phyloP scores from a whole-genome alignment of 805 yeast species.

The Pichia paraexigua region DNA sequence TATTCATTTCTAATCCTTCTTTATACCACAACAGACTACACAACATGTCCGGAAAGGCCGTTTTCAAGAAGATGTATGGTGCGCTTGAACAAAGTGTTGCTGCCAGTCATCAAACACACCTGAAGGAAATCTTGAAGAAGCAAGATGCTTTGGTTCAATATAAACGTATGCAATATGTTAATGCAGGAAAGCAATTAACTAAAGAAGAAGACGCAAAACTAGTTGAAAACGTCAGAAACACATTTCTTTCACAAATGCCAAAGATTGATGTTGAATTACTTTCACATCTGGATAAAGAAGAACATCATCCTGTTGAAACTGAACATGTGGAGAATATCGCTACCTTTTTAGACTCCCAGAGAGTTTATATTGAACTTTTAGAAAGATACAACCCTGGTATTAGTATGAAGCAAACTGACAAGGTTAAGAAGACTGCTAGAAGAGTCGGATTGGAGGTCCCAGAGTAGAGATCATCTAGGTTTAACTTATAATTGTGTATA shows the following conservation, averaged over 20 bases:
- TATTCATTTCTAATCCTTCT: not conserved
- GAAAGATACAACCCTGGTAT: constrained; percentile 85
- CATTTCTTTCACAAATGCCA: constrained; percentile 23
- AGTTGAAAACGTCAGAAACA: constrained; percentile 28
- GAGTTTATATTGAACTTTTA: constrained; percentile 67
- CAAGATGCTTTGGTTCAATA: constrained; percentile 41
- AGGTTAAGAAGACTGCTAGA: constrained; percentile 71
- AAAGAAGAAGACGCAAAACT: constrained; percentile 29
- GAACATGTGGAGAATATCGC: constrained; percentile 51
- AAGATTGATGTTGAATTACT: constrained; percentile 20
- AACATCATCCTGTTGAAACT: constrained; percentile 16
- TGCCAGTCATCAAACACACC: constrained; percentile 31
- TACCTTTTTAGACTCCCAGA: constrained; percentile 60
- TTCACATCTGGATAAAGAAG: constrained; percentile 22
- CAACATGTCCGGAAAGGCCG: constrained; percentile 19
- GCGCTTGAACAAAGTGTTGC: constrained; percentile 35
- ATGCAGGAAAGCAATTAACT: constrained; percentile 29
- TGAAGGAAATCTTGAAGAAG: constrained; percentile 34
- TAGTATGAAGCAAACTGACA: constrained; percentile 68
- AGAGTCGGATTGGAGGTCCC: constrained; percentile 82
- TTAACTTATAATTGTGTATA: not conserved
- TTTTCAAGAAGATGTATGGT: constrained; percentile 26
- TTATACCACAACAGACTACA: not conserved
- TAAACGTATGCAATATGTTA: constrained; percentile 38
- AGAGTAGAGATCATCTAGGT: constrained; percentile 18